Base-by-base conservation (phyloP, 306 rosid genomes). In the Quercus parvula region DNA sequence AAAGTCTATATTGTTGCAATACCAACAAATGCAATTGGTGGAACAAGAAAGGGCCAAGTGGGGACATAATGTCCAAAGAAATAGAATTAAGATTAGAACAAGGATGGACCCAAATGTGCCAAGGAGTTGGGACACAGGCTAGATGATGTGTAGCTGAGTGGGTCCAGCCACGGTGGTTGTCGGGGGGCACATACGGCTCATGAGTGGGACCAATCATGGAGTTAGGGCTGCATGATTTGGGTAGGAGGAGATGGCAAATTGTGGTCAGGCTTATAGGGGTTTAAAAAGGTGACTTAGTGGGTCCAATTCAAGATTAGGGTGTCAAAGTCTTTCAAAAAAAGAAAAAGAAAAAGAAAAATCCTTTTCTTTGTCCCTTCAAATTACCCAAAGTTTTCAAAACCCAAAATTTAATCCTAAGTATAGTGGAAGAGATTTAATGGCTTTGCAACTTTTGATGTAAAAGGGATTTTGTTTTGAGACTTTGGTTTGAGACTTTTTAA, bases 181-280 rank as follows among this genome's bases (percentile, higher is more conserved):
- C 97, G 85, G 92, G 87, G 88, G 86, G 81, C 51, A 74, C 86
- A 80, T 78, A 64, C 20, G 78, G 85, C 87, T 87, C 80, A 83
- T 79, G 72, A 76, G 88, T 91, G 90, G 92, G 91, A 55, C 97
- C 96, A 88, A 84, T 87, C 86, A 88, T 85, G 91, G 87, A 79
- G 71, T 81, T 83, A 31, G 79, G 84, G 80, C 75, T 76, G 70
- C 81, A 78, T 84, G 75, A 81, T 82, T 84, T 84, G 70, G 56
- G 87, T 54, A 28, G 72, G 71, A 31, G 56, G 80, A 77, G 71
- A 70, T 78, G 78, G 68, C 19, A 57, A 5, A 70, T 9, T 56
- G 67, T 64, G 74, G 55, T 78, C 76, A 70, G 67, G 67, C 59
- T 54, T 66, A 24, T 56, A 28, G 75, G 31, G 80, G 63, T 75